Evolutionary conservation across 1,284 basidiomycete species (phyloP), one percentile per base, ranked within the genome.

Genomic region (Phylloporus gajari): DNA sequence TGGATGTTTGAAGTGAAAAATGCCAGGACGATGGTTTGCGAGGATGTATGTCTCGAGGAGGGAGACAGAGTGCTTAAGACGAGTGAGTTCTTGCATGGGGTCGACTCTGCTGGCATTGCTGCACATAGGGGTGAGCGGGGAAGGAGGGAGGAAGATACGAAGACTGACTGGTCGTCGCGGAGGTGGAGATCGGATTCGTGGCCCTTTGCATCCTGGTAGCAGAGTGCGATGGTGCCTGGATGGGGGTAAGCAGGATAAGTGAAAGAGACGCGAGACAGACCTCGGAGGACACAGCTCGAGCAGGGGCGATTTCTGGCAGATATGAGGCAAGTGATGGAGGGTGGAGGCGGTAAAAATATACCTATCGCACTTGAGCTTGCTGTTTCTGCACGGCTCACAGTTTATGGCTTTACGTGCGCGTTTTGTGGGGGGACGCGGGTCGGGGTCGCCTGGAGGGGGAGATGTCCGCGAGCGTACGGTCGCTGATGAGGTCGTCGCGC

Each of bases 281-380:
- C 93, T 85, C 93, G 86, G 73, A 95, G 85, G 62, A 94, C 93
- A 79, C 93, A 95, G 38, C 93, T 94, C 8, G 93, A 94, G 78
- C 93, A 95, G 23, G 93, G 93, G 9, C 93, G 91, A 76, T 93
- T 94, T 83, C 94, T 94, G 80, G 73, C 25, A 13, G 68, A 48
- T 75, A 75, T 75, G 68, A 70, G 69, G 65, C 68, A n/a, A 68
- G 70, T 21, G 5, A 73, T 68, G 64, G 72, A 60, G 23, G 21
- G 46, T 48, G 44, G 30, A 68, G 62, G 67, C 42, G 63, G 60
- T 68, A 7, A 9, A 30, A 44, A 46, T 83, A 40, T 71, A 93
- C 93, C 93, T 90, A 83, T 94, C 94, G 85, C 93, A 95, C 84
- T 95, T 94, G 76, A 95, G 89, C 82, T 95, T 94, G 86, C 91